Percentiles rank a stretch among this genome's conserved stretches.
These are phyloP conservation scores for Vinca minor DNA, from an alignment of 257 asterid genomes.

Conservation along the genomic window DNA sequence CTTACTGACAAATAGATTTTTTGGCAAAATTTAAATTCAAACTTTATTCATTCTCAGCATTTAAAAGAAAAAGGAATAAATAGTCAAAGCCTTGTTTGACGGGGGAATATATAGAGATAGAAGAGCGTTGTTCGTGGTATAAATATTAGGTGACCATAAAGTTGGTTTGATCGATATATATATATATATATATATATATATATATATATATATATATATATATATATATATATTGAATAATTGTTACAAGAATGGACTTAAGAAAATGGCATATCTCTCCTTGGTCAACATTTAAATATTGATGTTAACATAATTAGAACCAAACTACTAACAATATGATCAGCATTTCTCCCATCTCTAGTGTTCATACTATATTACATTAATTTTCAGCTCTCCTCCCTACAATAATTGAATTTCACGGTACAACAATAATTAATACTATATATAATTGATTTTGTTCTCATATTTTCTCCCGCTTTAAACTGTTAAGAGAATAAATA, in stretches of 20 bases:
- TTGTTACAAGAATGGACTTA: slow-evolving; percentile 11
- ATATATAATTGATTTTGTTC: slow-evolving; percentile 9
- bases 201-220: too few species aligned
- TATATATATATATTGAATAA: slow-evolving; percentile 20
- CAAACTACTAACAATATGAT: too few species aligned
- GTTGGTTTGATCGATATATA: slow-evolving; percentile 6
- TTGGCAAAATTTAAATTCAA: too few species aligned
- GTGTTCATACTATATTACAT: too few species aligned
- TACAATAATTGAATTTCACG: slow-evolving; percentile 9
- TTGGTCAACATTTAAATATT: too few species aligned
- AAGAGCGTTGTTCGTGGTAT: slow-evolving; percentile 4
- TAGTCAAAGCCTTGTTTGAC: slow-evolving; percentile 15
- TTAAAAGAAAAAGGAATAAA: background rate
- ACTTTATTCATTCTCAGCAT: too few species aligned
- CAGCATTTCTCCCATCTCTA: too few species aligned
- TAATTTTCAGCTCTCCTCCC: too few species aligned
- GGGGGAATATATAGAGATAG: slow-evolving; percentile 8
- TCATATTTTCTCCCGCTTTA: slow-evolving; percentile 7
- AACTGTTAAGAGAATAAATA: slow-evolving; percentile 16
- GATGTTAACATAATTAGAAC: slow-evolving; percentile 19
- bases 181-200: too few species aligned
- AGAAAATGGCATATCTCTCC: slow-evolving; percentile 3
- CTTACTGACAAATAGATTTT: too few species aligned
- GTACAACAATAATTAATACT: slow-evolving; percentile 1
- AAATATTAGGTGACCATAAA: slow-evolving; percentile 25